Percentiles rank a stretch among this genome's conserved stretches.
Evolutionary conservation across 805 yeast genomes (phyloP).

Genomic region (Wickerhamiella spandovensis): DNA sequence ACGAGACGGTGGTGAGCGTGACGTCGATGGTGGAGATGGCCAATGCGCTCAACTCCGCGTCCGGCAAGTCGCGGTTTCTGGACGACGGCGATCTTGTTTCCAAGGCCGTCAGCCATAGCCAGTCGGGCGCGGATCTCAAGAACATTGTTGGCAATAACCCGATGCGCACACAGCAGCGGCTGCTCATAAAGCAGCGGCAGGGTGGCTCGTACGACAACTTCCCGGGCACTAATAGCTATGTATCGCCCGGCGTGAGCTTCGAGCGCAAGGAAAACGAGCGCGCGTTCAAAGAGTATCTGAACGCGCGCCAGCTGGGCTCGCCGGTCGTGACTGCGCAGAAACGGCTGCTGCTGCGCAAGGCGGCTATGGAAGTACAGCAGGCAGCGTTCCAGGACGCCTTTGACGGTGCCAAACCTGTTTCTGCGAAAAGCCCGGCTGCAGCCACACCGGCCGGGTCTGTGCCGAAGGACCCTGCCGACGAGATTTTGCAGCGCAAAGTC

Average conservation of each 20-base stretch:
- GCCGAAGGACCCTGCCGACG: background rate
- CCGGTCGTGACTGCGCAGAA: background rate
- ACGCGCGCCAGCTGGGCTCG: background rate
- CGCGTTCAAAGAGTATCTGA: slow-evolving; percentile 5
- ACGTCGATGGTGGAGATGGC: slow-evolving; percentile 19
- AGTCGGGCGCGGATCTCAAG: slow-evolving; percentile 5
- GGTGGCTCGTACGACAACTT: background rate
- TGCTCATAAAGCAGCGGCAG: slow-evolving; percentile 5
- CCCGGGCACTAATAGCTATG: background rate
- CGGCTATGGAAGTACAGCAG: background rate
- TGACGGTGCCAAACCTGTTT: background rate
- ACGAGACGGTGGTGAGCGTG: slow-evolving; percentile 18
- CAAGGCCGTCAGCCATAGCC: slow-evolving; percentile 11
- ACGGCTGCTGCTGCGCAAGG: background rate
- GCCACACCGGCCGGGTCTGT: background rate
- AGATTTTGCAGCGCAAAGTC: background rate
- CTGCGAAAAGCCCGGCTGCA: background rate
- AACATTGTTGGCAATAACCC: slow-evolving; percentile 6
- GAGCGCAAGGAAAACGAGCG: slow-evolving; percentile 4
- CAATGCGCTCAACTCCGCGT: slow-evolving; percentile 13
- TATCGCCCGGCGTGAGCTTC: background rate
- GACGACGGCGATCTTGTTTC: slow-evolving; percentile 16
- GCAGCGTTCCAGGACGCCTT: background rate
- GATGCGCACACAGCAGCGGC: slow-evolving; percentile 4
- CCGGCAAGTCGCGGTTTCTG: slow-evolving; percentile 14